These are phyloP conservation scores for Acer yangbiense DNA, from an alignment of 345 rosid species.

Conservation along the genomic window DNA sequence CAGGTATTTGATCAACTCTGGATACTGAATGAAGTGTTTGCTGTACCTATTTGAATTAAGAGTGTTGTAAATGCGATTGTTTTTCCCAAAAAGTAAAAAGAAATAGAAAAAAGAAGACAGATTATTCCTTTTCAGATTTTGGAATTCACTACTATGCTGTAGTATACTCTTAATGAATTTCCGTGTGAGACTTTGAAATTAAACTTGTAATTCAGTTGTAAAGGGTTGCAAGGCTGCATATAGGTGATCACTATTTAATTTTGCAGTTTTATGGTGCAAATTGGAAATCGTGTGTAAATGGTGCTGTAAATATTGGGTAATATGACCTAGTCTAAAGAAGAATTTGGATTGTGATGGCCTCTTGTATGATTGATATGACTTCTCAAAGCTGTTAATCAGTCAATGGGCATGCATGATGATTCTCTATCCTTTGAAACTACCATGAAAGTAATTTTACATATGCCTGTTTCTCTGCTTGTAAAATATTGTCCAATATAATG, in stretches of 20 bases:
- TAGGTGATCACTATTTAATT: neutral
- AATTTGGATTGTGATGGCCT: neutral
- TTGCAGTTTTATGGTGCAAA: neutral
- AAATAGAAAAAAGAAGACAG: neutral
- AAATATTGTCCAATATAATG: neutral
- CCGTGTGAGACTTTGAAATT: neutral
- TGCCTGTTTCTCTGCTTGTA: neutral
- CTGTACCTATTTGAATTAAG: neutral
- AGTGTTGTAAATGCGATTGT: neutral
- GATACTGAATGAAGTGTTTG: neutral
- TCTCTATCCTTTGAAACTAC: neutral
- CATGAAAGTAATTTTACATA: neutral
- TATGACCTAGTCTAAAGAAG: neutral
- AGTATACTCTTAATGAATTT: neutral
- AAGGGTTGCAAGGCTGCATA: neutral
- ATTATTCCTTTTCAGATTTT: neutral
- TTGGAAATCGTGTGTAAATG: neutral
- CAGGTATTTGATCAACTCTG: conserved; percentile 53
- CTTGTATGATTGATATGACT: neutral
- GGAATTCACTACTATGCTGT: neutral
- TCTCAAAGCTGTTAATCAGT: neutral
- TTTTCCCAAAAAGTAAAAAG: neutral
- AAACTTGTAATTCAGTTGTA: neutral
- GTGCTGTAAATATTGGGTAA: neutral
- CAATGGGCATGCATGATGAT: neutral